phyloP scores from a whole-genome alignment of 23 red algal genomes.

The Gracilaria domingensis region DNA sequence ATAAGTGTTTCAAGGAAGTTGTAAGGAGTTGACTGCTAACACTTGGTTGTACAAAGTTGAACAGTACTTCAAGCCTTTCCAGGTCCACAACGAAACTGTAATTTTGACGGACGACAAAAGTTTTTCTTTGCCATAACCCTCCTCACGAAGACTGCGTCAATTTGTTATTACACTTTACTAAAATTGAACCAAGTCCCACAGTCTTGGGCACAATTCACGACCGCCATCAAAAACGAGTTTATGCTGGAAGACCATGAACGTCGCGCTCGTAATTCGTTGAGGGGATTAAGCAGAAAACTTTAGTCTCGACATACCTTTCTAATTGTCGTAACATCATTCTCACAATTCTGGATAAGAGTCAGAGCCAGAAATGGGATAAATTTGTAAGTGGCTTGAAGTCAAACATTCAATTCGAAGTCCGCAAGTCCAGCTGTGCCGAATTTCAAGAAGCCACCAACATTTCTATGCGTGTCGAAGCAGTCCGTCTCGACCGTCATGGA shows the following conservation, averaged over 20 bases:
- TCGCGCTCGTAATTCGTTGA: background rate
- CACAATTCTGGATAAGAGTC: conserved; percentile 16
- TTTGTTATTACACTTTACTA: background rate
- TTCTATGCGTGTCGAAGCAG: conserved; percentile 22
- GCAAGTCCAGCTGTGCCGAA: background rate
- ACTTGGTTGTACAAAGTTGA: conserved; percentile 7
- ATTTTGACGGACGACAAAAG: background rate
- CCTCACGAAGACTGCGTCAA: background rate
- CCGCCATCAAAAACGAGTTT: background rate
- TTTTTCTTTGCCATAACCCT: background rate
- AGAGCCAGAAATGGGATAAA: background rate
- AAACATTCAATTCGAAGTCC: conserved; percentile 18
- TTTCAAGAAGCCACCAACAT: conserved; percentile 22
- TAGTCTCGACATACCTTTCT: conserved; percentile 2
- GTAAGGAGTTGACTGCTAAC: background rate
- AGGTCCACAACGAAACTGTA: background rate
- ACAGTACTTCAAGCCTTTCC: background rate
- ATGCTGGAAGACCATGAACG: conserved; percentile 21
- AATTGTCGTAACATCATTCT: conserved; percentile 26
- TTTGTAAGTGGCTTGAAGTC: conserved; percentile 18
- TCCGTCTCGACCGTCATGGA: background rate
- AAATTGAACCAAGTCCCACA: background rate
- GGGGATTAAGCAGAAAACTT: background rate
- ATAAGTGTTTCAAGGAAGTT: background rate
- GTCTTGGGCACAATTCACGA: background rate